A percentile compares a stretch with the other conserved stretches of the same genome.
Conservation (phyloP, 2,329 filamentous ascomycete genomes). For the Aspergillus sp. region DNA sequence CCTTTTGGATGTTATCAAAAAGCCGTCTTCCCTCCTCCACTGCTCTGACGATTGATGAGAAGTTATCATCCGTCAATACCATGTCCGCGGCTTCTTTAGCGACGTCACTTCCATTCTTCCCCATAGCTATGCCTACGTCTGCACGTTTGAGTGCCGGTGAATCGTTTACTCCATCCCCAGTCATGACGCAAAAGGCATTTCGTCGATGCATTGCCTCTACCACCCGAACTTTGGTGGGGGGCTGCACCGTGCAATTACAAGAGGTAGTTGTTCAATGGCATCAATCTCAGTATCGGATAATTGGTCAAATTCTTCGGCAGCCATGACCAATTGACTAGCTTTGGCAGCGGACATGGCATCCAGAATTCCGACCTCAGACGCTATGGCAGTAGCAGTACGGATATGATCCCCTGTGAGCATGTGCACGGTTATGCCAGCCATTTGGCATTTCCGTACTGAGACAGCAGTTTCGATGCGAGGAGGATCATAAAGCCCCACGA, state of each 20-base stretch:
- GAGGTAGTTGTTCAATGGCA: constrained; percentile 65
- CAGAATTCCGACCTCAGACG: constrained; percentile 54
- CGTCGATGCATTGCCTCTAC: constrained; percentile 80
- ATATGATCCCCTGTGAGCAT: constrained; percentile 57
- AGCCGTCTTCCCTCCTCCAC: constrained; percentile 79
- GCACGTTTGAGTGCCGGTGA: constrained; percentile 74
- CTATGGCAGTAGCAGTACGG: constrained; percentile 53
- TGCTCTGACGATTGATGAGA: constrained; percentile 77
- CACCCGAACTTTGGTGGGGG: constrained; percentile 87
- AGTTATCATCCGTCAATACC: constrained; percentile 71
- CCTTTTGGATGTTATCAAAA: constrained; percentile 83
- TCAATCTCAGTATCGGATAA: constrained; percentile 55
- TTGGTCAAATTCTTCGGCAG: constrained; percentile 52
- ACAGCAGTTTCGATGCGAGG: constrained; percentile 56
- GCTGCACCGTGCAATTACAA: constrained; percentile 79
- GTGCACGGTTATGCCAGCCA: constrained; percentile 53
- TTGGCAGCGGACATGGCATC: constrained; percentile 39
- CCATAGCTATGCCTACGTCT: constrained; percentile 88
- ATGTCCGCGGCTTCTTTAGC: constrained; percentile 71
- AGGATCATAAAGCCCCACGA: constrained; percentile 59
- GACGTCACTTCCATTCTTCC: constrained; percentile 75
- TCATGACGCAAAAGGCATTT: constrained; percentile 76
- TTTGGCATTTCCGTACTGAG: constrained; percentile 49
- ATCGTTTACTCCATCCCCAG: constrained; percentile 83
- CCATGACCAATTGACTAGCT: constrained; percentile 45